Conservation (phyloP, 1,284 basidiomycete genomes). For the Malassezia pachydermatis region DNA sequence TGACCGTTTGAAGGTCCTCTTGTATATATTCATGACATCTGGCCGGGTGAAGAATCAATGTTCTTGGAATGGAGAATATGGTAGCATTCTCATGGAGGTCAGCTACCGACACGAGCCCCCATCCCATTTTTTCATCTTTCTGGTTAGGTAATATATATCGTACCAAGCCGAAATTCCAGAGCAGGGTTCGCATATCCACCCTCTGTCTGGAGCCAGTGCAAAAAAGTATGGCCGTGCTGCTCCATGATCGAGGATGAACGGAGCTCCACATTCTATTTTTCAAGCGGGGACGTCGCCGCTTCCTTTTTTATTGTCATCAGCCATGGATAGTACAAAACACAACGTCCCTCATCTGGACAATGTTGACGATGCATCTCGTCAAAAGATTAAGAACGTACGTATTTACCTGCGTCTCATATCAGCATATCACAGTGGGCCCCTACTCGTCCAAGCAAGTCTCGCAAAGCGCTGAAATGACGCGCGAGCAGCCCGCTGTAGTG, state of each 20-base stretch:
- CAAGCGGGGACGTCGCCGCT: not conserved
- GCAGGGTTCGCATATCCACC: not conserved
- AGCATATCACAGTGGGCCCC: conserved; percentile 18
- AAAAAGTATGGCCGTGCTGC: not conserved
- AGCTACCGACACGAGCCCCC: not conserved
- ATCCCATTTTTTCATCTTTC: not conserved
- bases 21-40: not conserved
- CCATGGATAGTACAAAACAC: not conserved
- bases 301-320: not conserved
- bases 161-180: not conserved
- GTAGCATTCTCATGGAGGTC: not conserved
- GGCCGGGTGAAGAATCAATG: conserved; percentile 1
- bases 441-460: conserved; percentile 15
- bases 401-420: not conserved
- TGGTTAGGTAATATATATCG: not conserved
- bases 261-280: conserved; percentile 4
- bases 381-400: conserved; percentile 13
- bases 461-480: conserved; percentile 9
- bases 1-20: not conserved
- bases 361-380: not conserved
- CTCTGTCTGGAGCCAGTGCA: not conserved
- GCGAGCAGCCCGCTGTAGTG: conserved; percentile 17
- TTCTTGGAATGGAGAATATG: not conserved
- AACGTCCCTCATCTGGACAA: conserved; percentile 15
- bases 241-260: not conserved